Evolutionary conservation across 2,329 filamentous ascomycete species (phyloP).

Genomic region (Plenodomus lindquistii): DNA sequence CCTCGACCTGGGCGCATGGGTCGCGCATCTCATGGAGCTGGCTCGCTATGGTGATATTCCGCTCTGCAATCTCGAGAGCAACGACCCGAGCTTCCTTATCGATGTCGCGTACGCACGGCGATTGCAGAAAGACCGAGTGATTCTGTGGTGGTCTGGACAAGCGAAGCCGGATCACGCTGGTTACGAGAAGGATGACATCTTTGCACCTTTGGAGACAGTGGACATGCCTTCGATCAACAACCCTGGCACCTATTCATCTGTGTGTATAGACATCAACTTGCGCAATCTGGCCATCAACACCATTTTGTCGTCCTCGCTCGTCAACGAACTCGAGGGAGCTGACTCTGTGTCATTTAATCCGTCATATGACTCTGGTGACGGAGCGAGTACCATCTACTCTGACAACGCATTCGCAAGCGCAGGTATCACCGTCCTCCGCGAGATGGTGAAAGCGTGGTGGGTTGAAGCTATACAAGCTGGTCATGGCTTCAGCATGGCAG

Average conservation of each 20-base stretch:
- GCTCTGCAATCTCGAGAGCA: constrained; percentile 90
- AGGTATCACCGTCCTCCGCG: constrained; percentile 84
- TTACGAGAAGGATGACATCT: constrained; percentile 89
- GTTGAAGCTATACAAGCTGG: constrained; percentile 87
- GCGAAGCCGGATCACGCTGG: constrained; percentile 92
- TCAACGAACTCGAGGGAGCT: constrained; percentile 92
- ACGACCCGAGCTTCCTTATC: constrained; percentile 93
- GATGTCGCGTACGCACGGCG: constrained; percentile 92
- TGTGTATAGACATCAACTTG: constrained; percentile 93
- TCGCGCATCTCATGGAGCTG: constrained; percentile 83
- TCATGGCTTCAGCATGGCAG: constrained; percentile 72
- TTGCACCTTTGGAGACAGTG: constrained; percentile 80
- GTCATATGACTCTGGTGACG: constrained; percentile 64
- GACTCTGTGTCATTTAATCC: constrained; percentile 86
- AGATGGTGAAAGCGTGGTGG: constrained; percentile 99
- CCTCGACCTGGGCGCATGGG: constrained; percentile 89
- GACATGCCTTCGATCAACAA: constrained; percentile 94
- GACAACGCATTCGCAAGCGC: constrained; percentile 93
- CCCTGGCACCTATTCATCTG: constrained; percentile 89
- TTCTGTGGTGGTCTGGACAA: constrained; percentile 93
- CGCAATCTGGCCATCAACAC: constrained; percentile 97
- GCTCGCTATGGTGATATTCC: constrained; percentile 93
- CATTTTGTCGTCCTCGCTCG: constrained; percentile 90
- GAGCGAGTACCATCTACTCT: constrained; percentile 72
- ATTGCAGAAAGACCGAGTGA: constrained; percentile 86